phyloP scores from a whole-genome alignment of 2,329 filamentous ascomycete species.

The Ceratocystis cubensis region DNA sequence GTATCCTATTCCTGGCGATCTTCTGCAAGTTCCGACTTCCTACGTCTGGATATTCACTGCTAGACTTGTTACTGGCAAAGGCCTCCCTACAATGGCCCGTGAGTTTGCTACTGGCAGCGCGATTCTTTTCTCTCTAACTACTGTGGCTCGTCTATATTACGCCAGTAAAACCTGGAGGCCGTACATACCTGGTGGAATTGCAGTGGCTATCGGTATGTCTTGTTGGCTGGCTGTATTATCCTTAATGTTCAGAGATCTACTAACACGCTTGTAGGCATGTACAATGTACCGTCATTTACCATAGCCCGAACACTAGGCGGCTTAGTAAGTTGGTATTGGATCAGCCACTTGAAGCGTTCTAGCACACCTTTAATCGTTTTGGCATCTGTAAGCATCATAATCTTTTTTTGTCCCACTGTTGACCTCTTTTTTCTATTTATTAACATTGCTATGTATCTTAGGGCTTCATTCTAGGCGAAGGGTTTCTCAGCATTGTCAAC shows the following conservation, averaged over 20 bases:
- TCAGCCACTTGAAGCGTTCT: slow-evolving; percentile 35
- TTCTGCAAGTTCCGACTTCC: slow-evolving; percentile 88
- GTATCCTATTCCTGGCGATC: slow-evolving; percentile 73
- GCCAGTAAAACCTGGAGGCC: slow-evolving; percentile 52
- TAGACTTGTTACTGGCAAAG: slow-evolving; percentile 78
- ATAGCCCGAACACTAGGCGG: slow-evolving; percentile 77
- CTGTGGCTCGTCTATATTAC: slow-evolving; percentile 52
- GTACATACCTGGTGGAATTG: slow-evolving; percentile 81
- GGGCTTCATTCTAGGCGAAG: slow-evolving; percentile 87
- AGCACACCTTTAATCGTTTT: slow-evolving; percentile 80
- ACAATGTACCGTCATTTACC: slow-evolving; percentile 94
- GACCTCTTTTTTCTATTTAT: background rate
- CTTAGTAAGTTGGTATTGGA: slow-evolving; percentile 64
- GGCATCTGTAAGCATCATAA: slow-evolving; percentile 43
- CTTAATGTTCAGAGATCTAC: background rate
- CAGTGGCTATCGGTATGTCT: slow-evolving; percentile 68
- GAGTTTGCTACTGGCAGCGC: slow-evolving; percentile 70
- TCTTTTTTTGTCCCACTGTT: slow-evolving; percentile 17
- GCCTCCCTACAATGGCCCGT: slow-evolving; percentile 69
- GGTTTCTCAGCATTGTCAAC: slow-evolving; percentile 83
- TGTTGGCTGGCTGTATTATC: background rate
- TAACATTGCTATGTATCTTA: slow-evolving; percentile 24
- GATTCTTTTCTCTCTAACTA: slow-evolving; percentile 57
- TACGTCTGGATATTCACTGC: slow-evolving; percentile 98
- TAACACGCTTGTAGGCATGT: slow-evolving; percentile 54